A percentile compares a stretch with the other conserved stretches of the same genome.
These are phyloP conservation scores for Chytridiales sp. DNA, from an alignment of 371 early-diverging fungal genomes.

Conservation along the genomic window DNA sequence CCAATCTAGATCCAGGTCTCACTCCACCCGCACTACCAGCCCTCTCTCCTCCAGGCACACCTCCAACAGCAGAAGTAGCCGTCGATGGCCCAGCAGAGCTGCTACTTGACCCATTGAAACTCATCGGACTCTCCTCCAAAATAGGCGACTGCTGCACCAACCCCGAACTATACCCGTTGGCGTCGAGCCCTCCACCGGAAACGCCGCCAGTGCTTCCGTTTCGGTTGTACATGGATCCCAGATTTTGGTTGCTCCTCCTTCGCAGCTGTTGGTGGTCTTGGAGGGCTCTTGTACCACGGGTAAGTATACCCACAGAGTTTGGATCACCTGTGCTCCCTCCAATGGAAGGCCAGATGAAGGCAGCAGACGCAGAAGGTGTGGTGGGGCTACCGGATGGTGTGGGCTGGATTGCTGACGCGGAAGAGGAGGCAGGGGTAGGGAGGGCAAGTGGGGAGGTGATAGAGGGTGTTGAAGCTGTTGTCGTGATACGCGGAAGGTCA, in stretches of 20 bases:
- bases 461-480: not conserved
- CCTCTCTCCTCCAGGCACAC: constrained; percentile 6
- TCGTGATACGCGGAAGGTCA: not conserved
- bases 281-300: constrained; percentile 26
- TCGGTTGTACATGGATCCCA: constrained; percentile 17
- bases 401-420: constrained; percentile 6
- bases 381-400: too few species aligned
- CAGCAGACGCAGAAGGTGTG: not conserved
- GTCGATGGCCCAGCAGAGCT: not conserved
- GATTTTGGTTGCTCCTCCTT: constrained; percentile 14
- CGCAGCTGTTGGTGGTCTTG: constrained; percentile 28
- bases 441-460: not conserved
- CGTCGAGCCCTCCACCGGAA: not conserved
- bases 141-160: constrained; percentile 5
- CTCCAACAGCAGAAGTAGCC: not conserved
- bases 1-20: constrained; percentile 11
- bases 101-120: too few species aligned
- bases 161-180: not conserved
- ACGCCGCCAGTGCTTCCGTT: constrained; percentile 1
- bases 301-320: constrained; percentile 21
- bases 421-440: not conserved
- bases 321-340: not conserved
- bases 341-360: not conserved
- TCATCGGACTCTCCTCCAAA: too few species aligned
- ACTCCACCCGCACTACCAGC: not conserved